Conservation (phyloP, 805 yeast genomes). For the Peterozyma toletana region DNA sequence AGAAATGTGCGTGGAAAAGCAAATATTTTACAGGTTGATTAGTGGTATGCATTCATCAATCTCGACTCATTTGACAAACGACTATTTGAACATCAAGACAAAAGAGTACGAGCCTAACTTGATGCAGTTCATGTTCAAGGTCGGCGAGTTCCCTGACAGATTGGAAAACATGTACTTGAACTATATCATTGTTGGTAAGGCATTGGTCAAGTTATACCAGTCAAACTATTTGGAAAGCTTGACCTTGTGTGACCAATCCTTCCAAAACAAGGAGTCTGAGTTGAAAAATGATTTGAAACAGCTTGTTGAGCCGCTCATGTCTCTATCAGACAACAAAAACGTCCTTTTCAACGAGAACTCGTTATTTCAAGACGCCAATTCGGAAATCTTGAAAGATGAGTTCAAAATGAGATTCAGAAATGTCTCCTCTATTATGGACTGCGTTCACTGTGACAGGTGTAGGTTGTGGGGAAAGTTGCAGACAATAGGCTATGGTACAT, state of each 20-base stretch:
- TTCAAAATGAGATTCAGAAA: slow-evolving; percentile 81
- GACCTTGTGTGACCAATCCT: slow-evolving; percentile 17
- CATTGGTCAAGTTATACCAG: slow-evolving; percentile 53
- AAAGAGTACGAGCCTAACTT: slow-evolving; percentile 83
- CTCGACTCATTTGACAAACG: slow-evolving; percentile 86
- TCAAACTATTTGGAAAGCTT: slow-evolving; percentile 20
- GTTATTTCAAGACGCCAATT: slow-evolving; percentile 36
- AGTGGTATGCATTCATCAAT: slow-evolving; percentile 96
- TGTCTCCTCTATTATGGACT: slow-evolving; percentile 91
- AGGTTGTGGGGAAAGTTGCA: slow-evolving; percentile 98
- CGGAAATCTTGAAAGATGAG: slow-evolving; percentile 68
- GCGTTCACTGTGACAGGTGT: slow-evolving; percentile 98
- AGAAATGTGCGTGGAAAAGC: slow-evolving; percentile 74
- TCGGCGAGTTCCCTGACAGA: slow-evolving; percentile 86
- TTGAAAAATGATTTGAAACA: slow-evolving; percentile 23
- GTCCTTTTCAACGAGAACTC: slow-evolving; percentile 37
- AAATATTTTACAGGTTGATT: slow-evolving; percentile 76
- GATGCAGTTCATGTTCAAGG: slow-evolving; percentile 77
- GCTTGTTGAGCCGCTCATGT: slow-evolving; percentile 19
- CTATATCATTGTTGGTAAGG: slow-evolving; percentile 79
- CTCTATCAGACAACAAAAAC: slow-evolving; percentile 13
- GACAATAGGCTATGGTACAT: slow-evolving; percentile 96
- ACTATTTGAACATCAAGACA: slow-evolving; percentile 59
- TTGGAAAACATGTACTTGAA: slow-evolving; percentile 86
- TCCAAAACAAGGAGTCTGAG: slow-evolving; percentile 20